Conservation (phyloP, 257 asterid genomes). For the Nicotiana sylvestris region DNA sequence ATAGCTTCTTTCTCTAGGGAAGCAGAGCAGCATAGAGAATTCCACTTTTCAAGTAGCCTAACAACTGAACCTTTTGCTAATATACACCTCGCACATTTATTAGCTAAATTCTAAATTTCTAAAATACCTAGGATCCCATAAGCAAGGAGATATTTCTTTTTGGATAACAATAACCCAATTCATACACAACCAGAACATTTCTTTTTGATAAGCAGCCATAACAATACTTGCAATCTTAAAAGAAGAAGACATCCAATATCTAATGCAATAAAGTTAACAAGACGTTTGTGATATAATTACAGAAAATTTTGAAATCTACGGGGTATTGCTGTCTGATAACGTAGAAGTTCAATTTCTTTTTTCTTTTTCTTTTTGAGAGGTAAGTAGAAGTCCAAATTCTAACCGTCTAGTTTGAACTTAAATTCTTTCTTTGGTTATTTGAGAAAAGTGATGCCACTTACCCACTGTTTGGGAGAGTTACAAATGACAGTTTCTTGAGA, state of each 20-base stretch:
- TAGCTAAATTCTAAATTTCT: not conserved
- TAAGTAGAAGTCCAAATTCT: not conserved
- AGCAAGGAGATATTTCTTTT: slow-evolving; percentile 3
- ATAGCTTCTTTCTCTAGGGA: not conserved
- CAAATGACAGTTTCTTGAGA: not conserved
- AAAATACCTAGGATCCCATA: not conserved
- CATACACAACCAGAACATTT: not conserved
- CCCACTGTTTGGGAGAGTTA: not conserved
- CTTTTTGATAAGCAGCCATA: not conserved
- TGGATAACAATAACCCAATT: not conserved
- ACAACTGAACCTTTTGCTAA: not conserved
- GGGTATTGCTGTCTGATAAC: not conserved
- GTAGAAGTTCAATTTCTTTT: not conserved
- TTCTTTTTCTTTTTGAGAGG: not conserved
- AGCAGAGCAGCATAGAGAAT: slow-evolving; percentile 4
- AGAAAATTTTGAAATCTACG: not conserved
- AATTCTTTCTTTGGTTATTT: not conserved
- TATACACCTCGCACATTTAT: not conserved
- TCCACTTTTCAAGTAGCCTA: not conserved
- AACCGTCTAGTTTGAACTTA: not conserved
- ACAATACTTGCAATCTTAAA: not conserved
- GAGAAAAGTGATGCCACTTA: not conserved
- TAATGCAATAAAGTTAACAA: not conserved
- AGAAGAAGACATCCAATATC: not conserved
- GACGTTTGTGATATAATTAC: not conserved